These are phyloP conservation scores for Botryotinia globosa DNA, from an alignment of 2,329 filamentous ascomycete genomes.

Conservation along the genomic window DNA sequence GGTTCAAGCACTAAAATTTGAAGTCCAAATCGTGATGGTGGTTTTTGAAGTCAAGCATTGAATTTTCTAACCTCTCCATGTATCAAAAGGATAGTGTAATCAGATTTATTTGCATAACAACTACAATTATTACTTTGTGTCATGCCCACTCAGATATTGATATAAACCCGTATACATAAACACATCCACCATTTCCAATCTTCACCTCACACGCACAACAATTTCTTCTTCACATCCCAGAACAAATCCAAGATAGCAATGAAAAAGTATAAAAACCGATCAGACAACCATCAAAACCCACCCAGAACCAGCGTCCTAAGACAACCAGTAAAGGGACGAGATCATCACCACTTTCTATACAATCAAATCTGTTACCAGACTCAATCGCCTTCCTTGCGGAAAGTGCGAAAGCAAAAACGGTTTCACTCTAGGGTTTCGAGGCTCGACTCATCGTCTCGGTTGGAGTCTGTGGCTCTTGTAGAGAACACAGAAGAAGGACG, in stretches of 20 bases:
- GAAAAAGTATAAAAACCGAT: constrained; percentile 57
- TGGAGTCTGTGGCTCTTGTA: constrained; percentile 90
- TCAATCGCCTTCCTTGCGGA: constrained; percentile 34
- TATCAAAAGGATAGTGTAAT: too few species aligned
- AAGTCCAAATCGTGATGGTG: fast-evolving
- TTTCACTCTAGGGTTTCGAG: constrained; percentile 88
- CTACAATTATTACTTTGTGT: too few species aligned
- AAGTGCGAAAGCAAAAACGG: constrained; percentile 56
- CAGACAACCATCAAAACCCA: constrained; percentile 88
- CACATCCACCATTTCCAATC: too few species aligned
- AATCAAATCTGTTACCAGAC: constrained; percentile 39
- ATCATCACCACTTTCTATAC: constrained; percentile 95
- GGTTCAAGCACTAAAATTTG: too few species aligned
- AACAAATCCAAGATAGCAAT: constrained; percentile 45
- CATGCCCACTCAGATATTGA: too few species aligned
- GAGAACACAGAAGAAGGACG: constrained; percentile 85
- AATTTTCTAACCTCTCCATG: too few species aligned
- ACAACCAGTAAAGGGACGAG: constrained; percentile 72
- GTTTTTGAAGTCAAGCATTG: too few species aligned
- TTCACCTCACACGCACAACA: fast-evolving
- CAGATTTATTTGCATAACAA: too few species aligned
- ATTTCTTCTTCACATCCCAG: constrained; percentile 49
- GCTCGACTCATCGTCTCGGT: constrained; percentile 95
- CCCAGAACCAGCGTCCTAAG: constrained; percentile 74
- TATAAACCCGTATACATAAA: too few species aligned